A percentile compares a stretch with the other conserved stretches of the same genome.
phyloP scores from a whole-genome alignment of 2,329 filamentous ascomycete genomes.

The Madurella fahalii region DNA sequence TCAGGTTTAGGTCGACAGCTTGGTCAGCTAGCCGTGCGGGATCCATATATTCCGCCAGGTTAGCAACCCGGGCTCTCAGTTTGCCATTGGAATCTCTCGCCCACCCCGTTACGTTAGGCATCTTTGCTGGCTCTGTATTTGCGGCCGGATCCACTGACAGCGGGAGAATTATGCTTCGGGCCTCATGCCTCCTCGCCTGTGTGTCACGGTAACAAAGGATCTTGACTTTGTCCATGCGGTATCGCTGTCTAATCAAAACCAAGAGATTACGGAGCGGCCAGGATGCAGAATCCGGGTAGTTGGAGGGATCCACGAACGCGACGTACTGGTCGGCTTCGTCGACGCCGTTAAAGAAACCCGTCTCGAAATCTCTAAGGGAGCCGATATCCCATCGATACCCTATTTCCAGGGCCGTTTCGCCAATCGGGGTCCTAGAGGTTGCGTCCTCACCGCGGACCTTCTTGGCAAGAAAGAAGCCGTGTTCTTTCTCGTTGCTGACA shows the following conservation, averaged over 20 bases:
- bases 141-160: constrained; percentile 52
- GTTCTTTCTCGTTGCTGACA: constrained; percentile 70
- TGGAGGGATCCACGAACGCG: constrained; percentile 88
- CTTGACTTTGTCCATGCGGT: constrained; percentile 70
- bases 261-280: constrained; percentile 92
- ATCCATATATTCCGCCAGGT: constrained; percentile 91
- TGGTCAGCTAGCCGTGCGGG: constrained; percentile 83
- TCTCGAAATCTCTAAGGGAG: constrained; percentile 73
- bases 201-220: constrained; percentile 88
- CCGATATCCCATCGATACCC: constrained; percentile 74
- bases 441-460: constrained; percentile 48
- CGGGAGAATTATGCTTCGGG: constrained; percentile 73
- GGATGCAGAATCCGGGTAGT: constrained; percentile 78
- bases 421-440: constrained; percentile 43
- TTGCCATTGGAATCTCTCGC: constrained; percentile 79
- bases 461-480: constrained; percentile 95
- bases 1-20: constrained; percentile 91
- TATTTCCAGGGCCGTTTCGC: constrained; percentile 48
- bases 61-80: constrained; percentile 70
- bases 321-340: constrained; percentile 73
- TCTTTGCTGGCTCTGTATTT: constrained; percentile 43
- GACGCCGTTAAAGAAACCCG: constrained; percentile 76
- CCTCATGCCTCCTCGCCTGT: constrained; percentile 70
- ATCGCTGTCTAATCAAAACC: constrained; percentile 77
- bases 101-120: constrained; percentile 95